Base-by-base conservation (phyloP, 768 basidiomycete genomes). In the Suillus placidus region DNA sequence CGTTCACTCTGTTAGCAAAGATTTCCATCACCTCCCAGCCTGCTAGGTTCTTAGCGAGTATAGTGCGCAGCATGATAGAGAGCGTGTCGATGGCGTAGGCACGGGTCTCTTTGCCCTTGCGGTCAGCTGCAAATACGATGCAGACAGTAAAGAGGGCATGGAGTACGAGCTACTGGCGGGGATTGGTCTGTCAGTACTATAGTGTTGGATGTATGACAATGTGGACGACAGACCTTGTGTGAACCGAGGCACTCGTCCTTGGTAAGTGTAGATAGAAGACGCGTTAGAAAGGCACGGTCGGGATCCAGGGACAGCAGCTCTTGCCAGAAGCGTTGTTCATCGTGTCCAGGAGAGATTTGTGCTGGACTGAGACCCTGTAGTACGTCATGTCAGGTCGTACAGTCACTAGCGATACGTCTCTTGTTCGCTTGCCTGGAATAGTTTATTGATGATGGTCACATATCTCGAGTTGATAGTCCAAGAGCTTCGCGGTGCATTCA, bases 21-120 rank as follows among this genome's bases (percentile, higher is more conserved):
- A 89, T 73, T 47, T 90, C 85, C 89, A 91, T 91, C 8, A 87
- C 82, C 70, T 91, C 90, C 88, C 87, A 90, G 37, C 90, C 90
- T 4, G 85, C 81, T 1, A 86, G 73, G 62, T 84, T 83, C 76
- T 90, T 90, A 43, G 78, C 78, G 61, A 91, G 77, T 20, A 88
- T 71, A 62, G 79, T 78, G 12, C 83, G 81, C 26, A 84, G 71
- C 4, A 86, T 38, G 16, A 87, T 74, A 0, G 81, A 75, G 42
- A 89, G 73, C 1, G 85, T 87, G 68, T 85, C 81, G 18, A 89
- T 67, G 4, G 88, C 84, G 67, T 85, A 82, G 20, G 67, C 23
- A 8, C 72, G 69, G 12, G 68, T 43, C 23, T 38, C 62, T 18
- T 23, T 78, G 73, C 58, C 73, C 35, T 73, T 68, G 12, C 71